Evolutionary conservation across 1,284 basidiomycete genomes (phyloP).

Genomic region (Austroboletus rostrupii): DNA sequence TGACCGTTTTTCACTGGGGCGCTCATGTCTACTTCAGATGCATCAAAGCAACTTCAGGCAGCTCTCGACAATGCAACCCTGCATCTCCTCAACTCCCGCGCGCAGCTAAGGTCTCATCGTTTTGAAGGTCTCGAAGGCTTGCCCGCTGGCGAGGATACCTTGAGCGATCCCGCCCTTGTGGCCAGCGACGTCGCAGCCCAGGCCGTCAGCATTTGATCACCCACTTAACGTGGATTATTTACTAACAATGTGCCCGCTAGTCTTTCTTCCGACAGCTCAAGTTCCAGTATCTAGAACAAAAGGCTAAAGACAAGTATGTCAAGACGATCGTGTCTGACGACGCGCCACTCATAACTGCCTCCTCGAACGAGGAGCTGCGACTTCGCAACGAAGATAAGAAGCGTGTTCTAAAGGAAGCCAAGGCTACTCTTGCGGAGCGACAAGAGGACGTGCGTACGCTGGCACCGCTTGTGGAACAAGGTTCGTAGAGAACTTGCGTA

Average conservation of each 20-base stretch:
- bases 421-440: constrained; percentile 57
- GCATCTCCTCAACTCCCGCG: constrained; percentile 22
- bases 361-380: constrained; percentile 67
- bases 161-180: constrained; percentile 28
- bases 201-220: constrained; percentile 16
- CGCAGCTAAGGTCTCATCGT: constrained; percentile 23
- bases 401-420: constrained; percentile 57
- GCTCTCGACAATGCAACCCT: constrained; percentile 24
- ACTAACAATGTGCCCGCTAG: constrained; percentile 34
- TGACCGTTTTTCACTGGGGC: constrained; percentile 1
- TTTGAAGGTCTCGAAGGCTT: constrained; percentile 30
- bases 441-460: constrained; percentile 57
- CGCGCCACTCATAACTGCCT: constrained; percentile 68
- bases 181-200: constrained; percentile 31
- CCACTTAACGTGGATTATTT: not conserved
- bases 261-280: constrained; percentile 79
- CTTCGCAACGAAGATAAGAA: constrained; percentile 68
- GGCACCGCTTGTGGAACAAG: constrained; percentile 64
- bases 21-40: constrained; percentile 23
- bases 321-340: constrained; percentile 81
- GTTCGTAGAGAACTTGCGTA: constrained; percentile 34
- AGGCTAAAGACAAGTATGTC: constrained; percentile 82
- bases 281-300: constrained; percentile 82
- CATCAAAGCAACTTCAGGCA: constrained; percentile 25
- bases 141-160: constrained; percentile 22